These are phyloP conservation scores for Verticillium zaregamsianum DNA, from an alignment of 2,329 filamentous ascomycete genomes.

Conservation along the genomic window DNA sequence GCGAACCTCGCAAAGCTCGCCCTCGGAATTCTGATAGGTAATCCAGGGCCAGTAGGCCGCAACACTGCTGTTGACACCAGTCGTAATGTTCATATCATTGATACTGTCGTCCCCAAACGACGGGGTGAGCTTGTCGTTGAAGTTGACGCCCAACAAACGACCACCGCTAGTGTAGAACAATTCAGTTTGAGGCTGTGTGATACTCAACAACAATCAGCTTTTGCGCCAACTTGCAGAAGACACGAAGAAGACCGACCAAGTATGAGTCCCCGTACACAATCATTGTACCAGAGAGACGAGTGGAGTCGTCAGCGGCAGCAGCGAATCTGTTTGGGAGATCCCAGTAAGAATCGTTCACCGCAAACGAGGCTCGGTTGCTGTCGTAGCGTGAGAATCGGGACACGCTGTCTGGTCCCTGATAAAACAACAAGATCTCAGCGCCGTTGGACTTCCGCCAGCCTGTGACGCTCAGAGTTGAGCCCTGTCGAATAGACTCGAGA, in stretches of 20 bases:
- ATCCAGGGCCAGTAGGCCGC: conserved; percentile 2
- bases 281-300: background rate
- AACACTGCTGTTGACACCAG: background rate
- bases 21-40: background rate
- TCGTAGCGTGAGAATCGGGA: background rate
- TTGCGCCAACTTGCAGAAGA: background rate
- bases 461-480: background rate
- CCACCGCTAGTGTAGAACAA: background rate
- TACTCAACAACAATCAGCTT: background rate
- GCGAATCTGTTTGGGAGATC: background rate
- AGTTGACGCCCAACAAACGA: conserved; percentile 1
- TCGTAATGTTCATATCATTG: background rate
- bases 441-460: background rate
- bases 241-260: background rate
- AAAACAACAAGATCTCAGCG: conserved; percentile 1
- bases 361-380: background rate
- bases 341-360: background rate
- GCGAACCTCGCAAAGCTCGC: conserved; percentile 2
- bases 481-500: background rate
- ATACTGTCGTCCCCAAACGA: conserved; percentile 1
- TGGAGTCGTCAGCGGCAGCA: background rate
- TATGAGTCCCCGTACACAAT: background rate
- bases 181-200: background rate
- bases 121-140: conserved; percentile 1
- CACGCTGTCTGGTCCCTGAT: background rate